phyloP scores from a whole-genome alignment of 345 rosid species.

The Eucalyptus cloeziana region DNA sequence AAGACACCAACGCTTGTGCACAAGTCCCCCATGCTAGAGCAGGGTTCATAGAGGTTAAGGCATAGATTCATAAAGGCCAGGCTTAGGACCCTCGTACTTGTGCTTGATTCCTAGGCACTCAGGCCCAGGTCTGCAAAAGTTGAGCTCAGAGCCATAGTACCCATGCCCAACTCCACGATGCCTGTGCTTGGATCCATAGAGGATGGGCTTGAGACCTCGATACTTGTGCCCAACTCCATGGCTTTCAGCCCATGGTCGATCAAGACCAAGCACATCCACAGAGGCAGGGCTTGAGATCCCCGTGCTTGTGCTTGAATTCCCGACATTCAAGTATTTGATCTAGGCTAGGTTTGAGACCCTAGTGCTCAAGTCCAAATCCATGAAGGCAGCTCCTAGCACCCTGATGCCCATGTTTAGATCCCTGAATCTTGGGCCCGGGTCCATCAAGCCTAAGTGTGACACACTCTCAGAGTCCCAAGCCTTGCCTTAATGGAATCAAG shows the following conservation, averaged over 20 bases:
- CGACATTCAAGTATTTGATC: not conserved
- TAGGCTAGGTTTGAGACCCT: rapidly evolving
- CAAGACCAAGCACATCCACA: no score
- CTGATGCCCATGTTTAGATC: rapidly evolving
- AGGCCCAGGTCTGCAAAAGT: not conserved
- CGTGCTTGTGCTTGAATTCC: rapidly evolving
- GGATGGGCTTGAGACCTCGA: not conserved
- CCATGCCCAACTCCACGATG: not conserved
- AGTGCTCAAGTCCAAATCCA: not conserved
- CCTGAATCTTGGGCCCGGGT: rapidly evolving
- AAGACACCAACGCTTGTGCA: rapidly evolving
- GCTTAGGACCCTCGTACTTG: not conserved
- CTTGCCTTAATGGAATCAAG: not conserved
- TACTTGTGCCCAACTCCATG: not conserved
- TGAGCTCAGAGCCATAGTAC: rapidly evolving
- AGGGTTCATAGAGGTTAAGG: not conserved
- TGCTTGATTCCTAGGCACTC: rapidly evolving
- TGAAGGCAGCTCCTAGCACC: not conserved
- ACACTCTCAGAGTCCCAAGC: not conserved
- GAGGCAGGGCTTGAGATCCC: not conserved
- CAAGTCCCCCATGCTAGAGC: not conserved
- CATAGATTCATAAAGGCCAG: not conserved
- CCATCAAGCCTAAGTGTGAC: not conserved
- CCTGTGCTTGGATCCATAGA: not conserved
- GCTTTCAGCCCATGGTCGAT: no score